These are phyloP conservation scores for Mucor racemosus DNA, from an alignment of 371 early-diverging fungal species.

Conservation along the genomic window DNA sequence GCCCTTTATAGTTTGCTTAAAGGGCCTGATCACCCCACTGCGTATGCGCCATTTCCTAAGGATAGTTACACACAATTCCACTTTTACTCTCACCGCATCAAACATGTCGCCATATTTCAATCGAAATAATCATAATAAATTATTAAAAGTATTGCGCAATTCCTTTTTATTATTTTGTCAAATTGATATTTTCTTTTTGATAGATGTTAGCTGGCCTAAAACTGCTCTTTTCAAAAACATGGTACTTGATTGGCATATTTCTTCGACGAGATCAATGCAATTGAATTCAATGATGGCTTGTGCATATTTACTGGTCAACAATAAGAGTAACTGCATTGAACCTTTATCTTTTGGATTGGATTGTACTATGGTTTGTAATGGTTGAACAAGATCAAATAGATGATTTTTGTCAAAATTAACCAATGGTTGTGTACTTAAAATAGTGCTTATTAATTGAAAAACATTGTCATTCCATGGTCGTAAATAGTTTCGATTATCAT, in stretches of 20 bases:
- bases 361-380: constrained; percentile 13
- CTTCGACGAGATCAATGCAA: constrained; percentile 1
- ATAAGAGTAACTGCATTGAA: constrained; percentile 24
- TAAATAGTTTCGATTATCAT: neutral
- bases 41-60: neutral
- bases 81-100: neutral
- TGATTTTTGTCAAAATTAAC: neutral
- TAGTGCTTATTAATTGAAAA: constrained; percentile 12
- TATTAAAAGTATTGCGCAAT: neutral
- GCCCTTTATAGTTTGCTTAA: too few species aligned
- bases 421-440: constrained; percentile 19
- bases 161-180: neutral
- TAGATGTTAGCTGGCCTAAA: constrained; percentile 12
- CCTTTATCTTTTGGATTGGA: constrained; percentile 25
- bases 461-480: constrained; percentile 22
- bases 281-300: constrained; percentile 18
- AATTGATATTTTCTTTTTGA: constrained; percentile 10
- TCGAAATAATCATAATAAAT: too few species aligned
- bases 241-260: constrained; percentile 14
- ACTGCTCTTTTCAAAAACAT: constrained; percentile 33
- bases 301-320: constrained; percentile 25
- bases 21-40: too few species aligned
- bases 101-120: constrained; percentile 1
- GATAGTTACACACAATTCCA: neutral
- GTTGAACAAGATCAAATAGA: constrained; percentile 15